A percentile compares a stretch with the other conserved stretches of the same genome.
Evolutionary conservation across 129 eudicot species (phyloP).

Genomic region (Flaveria bidentis): DNA sequence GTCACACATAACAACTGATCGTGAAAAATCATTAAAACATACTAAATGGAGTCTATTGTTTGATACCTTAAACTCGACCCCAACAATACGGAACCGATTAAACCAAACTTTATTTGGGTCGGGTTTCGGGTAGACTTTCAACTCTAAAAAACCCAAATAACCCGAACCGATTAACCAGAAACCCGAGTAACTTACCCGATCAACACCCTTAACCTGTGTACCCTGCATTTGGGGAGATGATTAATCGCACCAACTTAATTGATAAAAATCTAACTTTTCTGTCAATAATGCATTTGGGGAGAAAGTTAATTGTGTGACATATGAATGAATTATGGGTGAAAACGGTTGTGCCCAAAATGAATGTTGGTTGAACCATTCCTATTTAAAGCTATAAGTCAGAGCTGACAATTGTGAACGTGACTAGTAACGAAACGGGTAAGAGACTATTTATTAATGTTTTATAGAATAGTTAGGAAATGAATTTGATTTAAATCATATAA

Average conservation of each 20-base stretch:
- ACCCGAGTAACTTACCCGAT: too few species aligned
- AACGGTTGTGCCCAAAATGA: constrained; percentile 16
- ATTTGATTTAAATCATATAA: background rate
- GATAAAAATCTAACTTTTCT: background rate
- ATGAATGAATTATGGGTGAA: background rate
- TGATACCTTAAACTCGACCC: too few species aligned
- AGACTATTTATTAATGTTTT: background rate
- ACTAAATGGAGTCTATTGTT: too few species aligned
- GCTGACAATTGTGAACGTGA: background rate
- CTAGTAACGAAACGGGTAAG: background rate
- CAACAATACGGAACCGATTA: too few species aligned
- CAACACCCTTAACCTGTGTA: too few species aligned
- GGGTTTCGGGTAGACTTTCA: too few species aligned
- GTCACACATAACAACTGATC: too few species aligned
- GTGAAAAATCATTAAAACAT: too few species aligned
- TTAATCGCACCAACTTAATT: background rate
- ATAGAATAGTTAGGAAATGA: background rate
- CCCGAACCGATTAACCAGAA: too few species aligned
- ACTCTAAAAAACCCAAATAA: too few species aligned
- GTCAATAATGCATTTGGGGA: constrained; percentile 5
- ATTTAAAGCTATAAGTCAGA: background rate
- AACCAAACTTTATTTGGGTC: too few species aligned
- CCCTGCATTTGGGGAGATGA: too few species aligned
- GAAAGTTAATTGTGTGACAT: constrained; percentile 9
- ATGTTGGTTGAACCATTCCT: constrained; percentile 31